A percentile compares a stretch with the other conserved stretches of the same genome.
Evolutionary conservation across 495 filamentous ascomycete species (phyloP).

Genomic region (Cairneyella variabilis): DNA sequence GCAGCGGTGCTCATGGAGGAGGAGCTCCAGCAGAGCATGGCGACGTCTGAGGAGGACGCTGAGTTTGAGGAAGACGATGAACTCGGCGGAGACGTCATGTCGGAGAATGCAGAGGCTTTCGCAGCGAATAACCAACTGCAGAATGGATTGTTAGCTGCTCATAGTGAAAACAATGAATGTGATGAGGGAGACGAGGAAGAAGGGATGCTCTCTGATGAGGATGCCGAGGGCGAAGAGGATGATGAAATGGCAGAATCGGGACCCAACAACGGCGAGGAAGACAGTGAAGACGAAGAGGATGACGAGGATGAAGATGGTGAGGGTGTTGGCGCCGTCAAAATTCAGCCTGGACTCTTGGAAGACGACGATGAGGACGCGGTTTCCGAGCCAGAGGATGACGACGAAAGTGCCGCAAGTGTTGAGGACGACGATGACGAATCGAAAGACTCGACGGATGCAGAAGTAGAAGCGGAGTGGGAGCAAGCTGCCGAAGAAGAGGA

Average conservation of each 20-base stretch:
- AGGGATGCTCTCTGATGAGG: slow-evolving; percentile 33
- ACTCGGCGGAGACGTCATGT: slow-evolving; percentile 41
- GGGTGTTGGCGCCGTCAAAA: slow-evolving; percentile 73
- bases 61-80: slow-evolving; percentile 49
- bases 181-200: slow-evolving; percentile 43
- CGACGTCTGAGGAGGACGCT: slow-evolving; percentile 39
- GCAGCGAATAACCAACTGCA: slow-evolving; percentile 29
- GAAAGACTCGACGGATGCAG: slow-evolving; percentile 35
- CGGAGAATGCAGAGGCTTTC: slow-evolving; percentile 36
- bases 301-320: slow-evolving; percentile 50
- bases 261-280: slow-evolving; percentile 37
- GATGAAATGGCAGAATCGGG: slow-evolving; percentile 22
- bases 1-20: slow-evolving; percentile 26
- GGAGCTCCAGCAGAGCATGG: slow-evolving; percentile 25
- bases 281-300: slow-evolving; percentile 30
- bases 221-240: slow-evolving; percentile 41
- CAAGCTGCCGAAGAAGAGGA: slow-evolving; percentile 62
- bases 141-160: slow-evolving; percentile 23
- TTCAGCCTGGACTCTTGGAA: slow-evolving; percentile 52
- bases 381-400: slow-evolving; percentile 35
- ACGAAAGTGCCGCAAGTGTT: slow-evolving; percentile 33
- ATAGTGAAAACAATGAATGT: slow-evolving; percentile 28
- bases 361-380: slow-evolving; percentile 40
- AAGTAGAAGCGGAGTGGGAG: slow-evolving; percentile 43
- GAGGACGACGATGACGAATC: slow-evolving; percentile 26